Base-by-base conservation (phyloP, 2,329 filamentous ascomycete species). In the Herpomyces periplanetae region DNA sequence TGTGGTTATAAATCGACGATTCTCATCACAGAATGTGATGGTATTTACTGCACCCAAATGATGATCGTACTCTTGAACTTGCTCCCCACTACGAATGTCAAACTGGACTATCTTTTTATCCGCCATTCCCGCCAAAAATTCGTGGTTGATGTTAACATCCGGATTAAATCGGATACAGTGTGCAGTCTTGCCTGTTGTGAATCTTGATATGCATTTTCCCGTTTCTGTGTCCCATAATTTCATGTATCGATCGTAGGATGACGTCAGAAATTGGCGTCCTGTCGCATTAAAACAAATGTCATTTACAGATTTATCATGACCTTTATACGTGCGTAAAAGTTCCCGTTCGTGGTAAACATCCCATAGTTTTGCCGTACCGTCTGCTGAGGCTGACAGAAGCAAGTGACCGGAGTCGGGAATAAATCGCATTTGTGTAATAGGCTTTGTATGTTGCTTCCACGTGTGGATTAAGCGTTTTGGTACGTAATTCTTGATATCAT, bases 91-190 rank as follows among this genome's bases (percentile, higher is more conserved):
- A 11, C 84, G 55, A 2, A 60, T 73, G 38, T 96, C 80, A 39
- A 84, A 96, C 34, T 96, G 80, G 16, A 96, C 51, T 29, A 96
- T 96, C 46, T 88, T 88, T 47, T 96, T 96, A 40, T 96, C 75
- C 14, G 68, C 80, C 68, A 91, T 84, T 31, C 80, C 80, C 1
- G 71, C 73, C 21, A 96, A 42, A 39, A 96, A 96, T 37, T 91
- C 75, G 35, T 80, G 63, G 5, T 60, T 54, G 27, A 62, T 56
- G 20, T 64, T 58, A 0, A 50, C 44, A 18, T 58, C 54, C 0
- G 75, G 73, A 39, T 91, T 85, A 49, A 91, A 91, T 28, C 66
- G 61, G 28, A 96, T 49, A 20, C 87, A 73, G 34, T 96, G 80
- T 3, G 80, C 75, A 7, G 71, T 91, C 44, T 84, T 85, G 33